Base-by-base conservation (phyloP, 495 filamentous ascomycete genomes). In the Diplogelasinospora grovesii region DNA sequence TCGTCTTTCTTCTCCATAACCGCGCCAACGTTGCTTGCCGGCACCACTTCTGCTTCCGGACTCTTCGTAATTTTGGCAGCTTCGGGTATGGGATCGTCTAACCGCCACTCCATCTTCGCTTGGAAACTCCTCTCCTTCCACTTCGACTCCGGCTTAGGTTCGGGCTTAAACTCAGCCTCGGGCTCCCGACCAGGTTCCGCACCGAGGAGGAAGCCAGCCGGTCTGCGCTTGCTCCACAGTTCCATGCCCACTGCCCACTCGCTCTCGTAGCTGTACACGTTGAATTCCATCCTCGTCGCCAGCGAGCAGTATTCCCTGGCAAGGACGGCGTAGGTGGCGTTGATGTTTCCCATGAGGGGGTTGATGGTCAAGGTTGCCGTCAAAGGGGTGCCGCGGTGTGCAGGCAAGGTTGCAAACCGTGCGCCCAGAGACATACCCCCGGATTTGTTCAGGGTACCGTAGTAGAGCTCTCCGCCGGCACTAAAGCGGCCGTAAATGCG, bases 241-340 rank as follows among this genome's bases (percentile, higher is more conserved):
- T 98, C 93, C 58, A 81, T 84, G 9, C 93, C 92, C 7, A 95
- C 70, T 27, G 83, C 82, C 68, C 95, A 75, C 25, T 93, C 89
- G 56, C 86, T 94, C 66, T 97, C 92, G 66, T 95, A 98, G 53
- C 85, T 93, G 65, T 95, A 96, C 36, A 95, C 87, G 56, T 98
- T 98, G 60, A 97, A 98, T 48, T 92, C 87, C 65, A 97, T 90
- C 27, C 82, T 78, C 22, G 86, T 88, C 43, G 88, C 90, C 32
- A 98, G 77, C 1, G 87, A 81, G 36, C 92, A 75, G 43, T 87
- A 78, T 9, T 74, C 78, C 15, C 84, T 83, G 5, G 90, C 92
- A 49, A 84, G 79, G 9, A 95, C 81, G 10, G 92, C 86, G 52
- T 97, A 98, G 5, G 82, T 93, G 20, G 86, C 82, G 29, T 83